Percentiles rank a stretch among this genome's conserved stretches.
Evolutionary conservation across 331 rosid genomes (phyloP).

Genomic region (Erythrophleum ivorense): DNA sequence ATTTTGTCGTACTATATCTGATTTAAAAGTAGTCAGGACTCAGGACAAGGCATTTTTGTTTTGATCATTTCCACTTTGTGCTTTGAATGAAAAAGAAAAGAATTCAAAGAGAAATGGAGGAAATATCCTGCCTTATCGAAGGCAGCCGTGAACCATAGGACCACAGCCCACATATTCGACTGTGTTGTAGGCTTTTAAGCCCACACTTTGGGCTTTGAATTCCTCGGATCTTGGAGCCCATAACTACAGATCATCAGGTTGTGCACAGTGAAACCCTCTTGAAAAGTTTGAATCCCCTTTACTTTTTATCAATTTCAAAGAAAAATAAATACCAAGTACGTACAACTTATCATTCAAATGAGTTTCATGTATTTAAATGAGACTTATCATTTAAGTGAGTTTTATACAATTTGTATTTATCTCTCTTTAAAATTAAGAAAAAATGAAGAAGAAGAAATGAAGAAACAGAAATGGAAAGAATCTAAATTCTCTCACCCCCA

Average conservation of each 20-base stretch:
- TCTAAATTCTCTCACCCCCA: too few relatives aligned
- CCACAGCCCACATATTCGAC: background rate
- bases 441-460: too few relatives aligned
- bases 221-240: background rate
- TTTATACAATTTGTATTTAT: background rate
- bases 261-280: background rate
- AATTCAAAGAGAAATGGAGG: background rate
- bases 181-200: background rate
- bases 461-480: too few relatives aligned
- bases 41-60: background rate
- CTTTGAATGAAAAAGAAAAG: background rate
- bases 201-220: too few relatives aligned
- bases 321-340: too few relatives aligned
- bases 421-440: background rate
- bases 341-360: background rate
- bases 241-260: background rate
- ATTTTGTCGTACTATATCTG: background rate
- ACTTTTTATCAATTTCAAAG: background rate
- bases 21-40: background rate
- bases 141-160: background rate
- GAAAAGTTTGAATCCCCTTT: background rate
- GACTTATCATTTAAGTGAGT: background rate
- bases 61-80: constrained; percentile 21
- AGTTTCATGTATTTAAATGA: background rate
- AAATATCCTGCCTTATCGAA: background rate